Conservation (phyloP, 116 monocot species). For the Cymodocea nodosa region DNA sequence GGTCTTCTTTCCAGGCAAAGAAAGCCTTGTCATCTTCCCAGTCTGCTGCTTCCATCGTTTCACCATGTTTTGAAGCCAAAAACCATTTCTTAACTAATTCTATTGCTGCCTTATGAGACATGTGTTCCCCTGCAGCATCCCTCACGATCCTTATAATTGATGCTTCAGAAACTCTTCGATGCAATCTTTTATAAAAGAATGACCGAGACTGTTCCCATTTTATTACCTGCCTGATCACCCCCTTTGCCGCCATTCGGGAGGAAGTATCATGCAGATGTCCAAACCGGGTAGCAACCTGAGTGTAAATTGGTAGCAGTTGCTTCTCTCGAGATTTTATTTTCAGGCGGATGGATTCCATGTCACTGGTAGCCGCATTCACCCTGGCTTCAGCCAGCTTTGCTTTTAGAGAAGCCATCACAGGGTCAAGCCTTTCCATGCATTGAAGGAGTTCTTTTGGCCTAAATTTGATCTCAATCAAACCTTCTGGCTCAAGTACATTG, state of each 20-base stretch:
- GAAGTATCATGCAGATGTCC: slow-evolving; percentile 93
- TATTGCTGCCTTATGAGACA: slow-evolving; percentile 38
- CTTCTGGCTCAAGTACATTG: slow-evolving; percentile 97
- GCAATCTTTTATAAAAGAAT: slow-evolving; percentile 86
- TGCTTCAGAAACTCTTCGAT: slow-evolving; percentile 59
- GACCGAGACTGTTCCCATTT: slow-evolving; percentile 72
- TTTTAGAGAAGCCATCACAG: slow-evolving; percentile 41
- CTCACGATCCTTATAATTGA: slow-evolving; percentile 40
- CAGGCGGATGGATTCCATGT: slow-evolving; percentile 34
- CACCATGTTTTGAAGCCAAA: slow-evolving; percentile 14
- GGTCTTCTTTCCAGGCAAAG: slow-evolving; percentile 66
- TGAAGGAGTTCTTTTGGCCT: slow-evolving; percentile 70
- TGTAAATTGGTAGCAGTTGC: slow-evolving; percentile 66
- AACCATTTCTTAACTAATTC: slow-evolving; percentile 84
- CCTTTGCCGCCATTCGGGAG: slow-evolving; percentile 77
- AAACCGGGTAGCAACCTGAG: slow-evolving; percentile 86
- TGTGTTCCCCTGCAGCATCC: slow-evolving; percentile 48
- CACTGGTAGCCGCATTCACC: slow-evolving; percentile 8
- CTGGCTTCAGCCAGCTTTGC: slow-evolving; percentile 37
- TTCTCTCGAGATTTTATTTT: slow-evolving; percentile 59
- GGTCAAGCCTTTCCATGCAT: slow-evolving; percentile 90
- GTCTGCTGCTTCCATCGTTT: slow-evolving; percentile 5
- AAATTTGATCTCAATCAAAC: slow-evolving; percentile 94
- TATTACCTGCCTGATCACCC: slow-evolving; percentile 64
- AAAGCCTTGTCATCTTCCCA: slow-evolving; percentile 82